Percentiles rank a stretch among this genome's conserved stretches.
Conservation (phyloP, 1,139 yeast species). For the Yamadazyma diddensiae region DNA sequence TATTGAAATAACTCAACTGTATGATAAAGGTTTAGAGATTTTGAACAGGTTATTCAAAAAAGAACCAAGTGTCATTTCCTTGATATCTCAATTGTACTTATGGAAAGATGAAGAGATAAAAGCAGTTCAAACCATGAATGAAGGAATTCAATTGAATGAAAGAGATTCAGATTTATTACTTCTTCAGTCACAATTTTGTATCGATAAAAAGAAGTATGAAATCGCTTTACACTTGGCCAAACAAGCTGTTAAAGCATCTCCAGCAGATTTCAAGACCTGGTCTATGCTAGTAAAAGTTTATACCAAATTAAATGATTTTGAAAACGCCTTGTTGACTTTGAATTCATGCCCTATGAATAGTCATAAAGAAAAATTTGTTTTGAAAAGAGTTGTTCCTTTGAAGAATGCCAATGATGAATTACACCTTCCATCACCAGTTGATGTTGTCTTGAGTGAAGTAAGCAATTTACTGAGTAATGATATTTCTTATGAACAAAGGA, state of each 20-base stretch:
- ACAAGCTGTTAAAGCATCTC: constrained; percentile 75
- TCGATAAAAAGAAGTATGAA: constrained; percentile 61
- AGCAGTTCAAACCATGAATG: constrained; percentile 67
- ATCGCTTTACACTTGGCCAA: constrained; percentile 73
- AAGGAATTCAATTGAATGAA: constrained; percentile 54
- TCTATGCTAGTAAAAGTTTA: constrained; percentile 69
- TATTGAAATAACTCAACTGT: constrained; percentile 62
- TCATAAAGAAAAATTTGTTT: constrained; percentile 56
- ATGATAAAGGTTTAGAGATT: constrained; percentile 55
- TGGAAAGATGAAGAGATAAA: constrained; percentile 71
- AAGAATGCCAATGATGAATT: constrained; percentile 52
- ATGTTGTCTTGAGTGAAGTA: constrained; percentile 66
- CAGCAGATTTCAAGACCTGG: constrained; percentile 88
- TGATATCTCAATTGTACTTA: constrained; percentile 52
- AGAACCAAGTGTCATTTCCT: constrained; percentile 53
- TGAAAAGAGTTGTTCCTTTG: constrained; percentile 60
- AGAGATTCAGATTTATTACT: constrained; percentile 60
- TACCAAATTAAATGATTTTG: constrained; percentile 66
- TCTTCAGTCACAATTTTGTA: constrained; percentile 71
- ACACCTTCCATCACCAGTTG: constrained; percentile 75
- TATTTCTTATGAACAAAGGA: constrained; percentile 48
- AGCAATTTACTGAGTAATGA: constrained; percentile 54
- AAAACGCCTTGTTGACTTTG: constrained; percentile 74
- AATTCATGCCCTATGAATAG: constrained; percentile 93
- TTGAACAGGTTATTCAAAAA: constrained; percentile 40